Base-by-base conservation (phyloP, 176 grass and related monocot genomes). In the Phragmites australis region DNA sequence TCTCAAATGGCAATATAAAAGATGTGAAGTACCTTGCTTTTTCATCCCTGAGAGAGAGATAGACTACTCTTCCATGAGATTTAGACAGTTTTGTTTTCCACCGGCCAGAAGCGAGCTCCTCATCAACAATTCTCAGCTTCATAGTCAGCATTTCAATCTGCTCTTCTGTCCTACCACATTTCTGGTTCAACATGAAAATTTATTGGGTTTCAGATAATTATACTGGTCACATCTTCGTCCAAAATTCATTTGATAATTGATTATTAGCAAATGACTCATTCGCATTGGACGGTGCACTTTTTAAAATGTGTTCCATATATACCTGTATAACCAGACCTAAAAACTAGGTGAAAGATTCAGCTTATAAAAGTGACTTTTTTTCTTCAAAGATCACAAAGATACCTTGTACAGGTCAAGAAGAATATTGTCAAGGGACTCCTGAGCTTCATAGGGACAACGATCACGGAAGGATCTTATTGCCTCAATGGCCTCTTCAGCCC, bases 331-430 rank as follows among this genome's bases (percentile, higher is more conserved):
- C n/a, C 51, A 80, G 67, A 32, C 30, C 14, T 63, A 26, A 65
- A 15, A 61, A 44, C 55, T 0, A 30, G 15, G 16, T 43, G 41
- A 32, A 67, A 45, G 45, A 32, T 65, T 68, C 68, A 43, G 42
- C 54, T 87, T 41, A 37, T 39, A 75, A 17, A 43, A 55, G 29
- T 8, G 15, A 65, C 46, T 39, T 23, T 21, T 46, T 65, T 78
- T 40, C 8, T 23, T 79, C 8, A 52, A 52, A 65, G 63, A 76
- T 32, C 13, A 67, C 29, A 9, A 4, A 59, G 18, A 77, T 81
- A 93, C 91, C 88, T 93, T 93, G 79, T 88, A 92, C 2, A 92
- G 50, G 16, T 83, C 90, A 54, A 92, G 83, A 83, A 89, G 83
- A 84, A 92, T 67, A 83, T 92, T 89, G 40, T 92, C 87, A 56